Conservation (phyloP, 1,284 basidiomycete species). For the Wolfiporia cocos region DNA sequence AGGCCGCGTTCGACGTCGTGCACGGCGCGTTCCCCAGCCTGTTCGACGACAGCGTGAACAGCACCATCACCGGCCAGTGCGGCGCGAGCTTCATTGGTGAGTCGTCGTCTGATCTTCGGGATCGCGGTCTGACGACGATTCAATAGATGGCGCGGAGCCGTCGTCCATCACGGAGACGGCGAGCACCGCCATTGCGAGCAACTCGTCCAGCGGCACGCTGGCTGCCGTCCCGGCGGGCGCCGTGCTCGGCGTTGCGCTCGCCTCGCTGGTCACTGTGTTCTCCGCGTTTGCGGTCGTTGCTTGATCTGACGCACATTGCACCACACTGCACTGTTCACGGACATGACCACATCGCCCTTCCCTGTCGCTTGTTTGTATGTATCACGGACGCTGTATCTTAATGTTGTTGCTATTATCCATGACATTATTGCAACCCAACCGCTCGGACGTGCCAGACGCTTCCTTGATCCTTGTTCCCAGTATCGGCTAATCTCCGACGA, state of each 20-base stretch:
- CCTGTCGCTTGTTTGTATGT: too few species aligned
- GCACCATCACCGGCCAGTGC: slow-evolving; percentile 36
- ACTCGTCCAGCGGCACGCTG: slow-evolving; percentile 22
- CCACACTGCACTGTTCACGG: too few species aligned
- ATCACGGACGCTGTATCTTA: too few species aligned
- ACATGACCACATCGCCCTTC: too few species aligned
- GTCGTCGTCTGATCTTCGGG: slow-evolving; percentile 10
- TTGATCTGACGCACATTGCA: slow-evolving; percentile 9
- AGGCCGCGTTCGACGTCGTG: slow-evolving; percentile 44
- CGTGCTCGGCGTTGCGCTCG: slow-evolving; percentile 16
- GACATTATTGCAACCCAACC: too few species aligned
- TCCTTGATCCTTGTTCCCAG: too few species aligned
- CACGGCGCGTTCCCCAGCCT: slow-evolving; percentile 32
- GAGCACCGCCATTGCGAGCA: slow-evolving; percentile 20
- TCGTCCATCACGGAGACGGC: slow-evolving; percentile 31
- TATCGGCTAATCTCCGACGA: too few species aligned
- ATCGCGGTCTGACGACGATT: slow-evolving; percentile 8
- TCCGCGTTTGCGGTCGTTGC: slow-evolving; percentile 30
- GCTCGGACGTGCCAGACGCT: too few species aligned
- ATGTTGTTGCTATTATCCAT: too few species aligned
- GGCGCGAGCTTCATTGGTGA: slow-evolving; percentile 46
- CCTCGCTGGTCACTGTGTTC: slow-evolving; percentile 25
- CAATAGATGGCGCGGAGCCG: slow-evolving; percentile 33
- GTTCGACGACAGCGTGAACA: slow-evolving; percentile 20
- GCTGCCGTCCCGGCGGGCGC: slow-evolving; percentile 16